Evolutionary conservation across 2,329 filamentous ascomycete genomes (phyloP), one percentile per base, ranked within the genome.

Genomic region (Westerdykella sp.): DNA sequence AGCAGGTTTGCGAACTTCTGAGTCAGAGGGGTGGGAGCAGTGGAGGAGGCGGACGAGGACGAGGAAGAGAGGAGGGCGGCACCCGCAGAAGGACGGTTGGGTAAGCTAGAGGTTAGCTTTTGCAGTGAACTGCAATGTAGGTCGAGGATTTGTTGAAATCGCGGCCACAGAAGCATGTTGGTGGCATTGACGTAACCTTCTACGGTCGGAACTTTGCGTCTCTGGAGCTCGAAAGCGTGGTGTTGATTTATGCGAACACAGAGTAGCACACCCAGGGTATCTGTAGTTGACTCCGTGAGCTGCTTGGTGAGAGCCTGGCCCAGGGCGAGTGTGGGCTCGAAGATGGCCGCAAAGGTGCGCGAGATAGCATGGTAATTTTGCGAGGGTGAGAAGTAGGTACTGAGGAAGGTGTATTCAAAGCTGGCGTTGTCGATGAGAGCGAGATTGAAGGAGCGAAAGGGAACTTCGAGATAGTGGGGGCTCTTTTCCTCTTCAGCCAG

Each of bases 1-100:
- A 95, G 69, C 39, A 98, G 81, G 68, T 96, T 91, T 0, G 87
- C 93, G 60, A 97, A 97, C n/a, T 89, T 81, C 66, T 98, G 93
- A 0, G 93, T 96, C 14, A 94, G 76, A 40, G 91, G 83, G 57
- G 97, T 93, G 0, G 93, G 93, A 1, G 93, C 93, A 0, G 85
- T 84, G 1, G 83, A 87, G 42, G 84, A 76, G 54, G 76, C 80
- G 14, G 76, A 7, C 65, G 74, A 59, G 62, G 73, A 59, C 3
- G 76, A 71, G 59, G 74, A 58, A 15, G 57, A 53, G n/a, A 66
- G 55, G 9, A 67, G 51, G n/a, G 59, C 49, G 10, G 65, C 56
- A 6, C 61, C 56, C 1, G 63, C 60, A 3, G 59, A 56, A 3
- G 67, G 57, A 3, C 64, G 60, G 35, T 52, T 59, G 3, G 66